phyloP scores from a whole-genome alignment of 306 rosid genomes.

The Canavalia gladiata region DNA sequence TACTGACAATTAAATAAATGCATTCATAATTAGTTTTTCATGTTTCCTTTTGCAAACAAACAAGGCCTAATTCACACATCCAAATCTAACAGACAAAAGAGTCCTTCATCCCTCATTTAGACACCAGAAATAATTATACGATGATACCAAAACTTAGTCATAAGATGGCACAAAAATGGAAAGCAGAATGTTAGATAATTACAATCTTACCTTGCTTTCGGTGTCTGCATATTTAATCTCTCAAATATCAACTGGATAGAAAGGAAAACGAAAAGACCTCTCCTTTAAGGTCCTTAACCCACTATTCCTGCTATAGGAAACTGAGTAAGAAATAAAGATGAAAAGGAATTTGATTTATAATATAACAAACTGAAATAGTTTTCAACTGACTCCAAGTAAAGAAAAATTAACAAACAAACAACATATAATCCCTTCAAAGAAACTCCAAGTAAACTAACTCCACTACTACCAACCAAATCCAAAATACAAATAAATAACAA shows the following conservation, averaged over 20 bases:
- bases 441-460: constrained; percentile 86
- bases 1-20: neutral
- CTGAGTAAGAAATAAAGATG: constrained; percentile 55
- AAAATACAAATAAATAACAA: constrained; percentile 37
- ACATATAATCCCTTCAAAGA: constrained; percentile 83
- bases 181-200: constrained; percentile 32
- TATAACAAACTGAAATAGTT: constrained; percentile 34
- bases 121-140: constrained; percentile 20
- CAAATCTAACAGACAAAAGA: neutral
- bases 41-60: neutral
- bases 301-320: constrained; percentile 62
- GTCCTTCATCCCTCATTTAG: neutral
- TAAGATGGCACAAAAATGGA: constrained; percentile 11
- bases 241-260: constrained; percentile 11
- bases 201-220: constrained; percentile 77
- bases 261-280: constrained; percentile 45
- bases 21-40: neutral
- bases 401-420: constrained; percentile 69
- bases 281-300: constrained; percentile 65
- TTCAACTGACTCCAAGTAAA: constrained; percentile 52
- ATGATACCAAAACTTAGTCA: neutral
- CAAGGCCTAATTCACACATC: neutral
- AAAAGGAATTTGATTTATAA: constrained; percentile 61
- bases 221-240: constrained; percentile 76
- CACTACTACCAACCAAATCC: constrained; percentile 92